Evolutionary conservation across 257 asterid genomes (phyloP), one percentile per base, ranked within the genome.

Genomic region (Fraxinus quadrangulata): DNA sequence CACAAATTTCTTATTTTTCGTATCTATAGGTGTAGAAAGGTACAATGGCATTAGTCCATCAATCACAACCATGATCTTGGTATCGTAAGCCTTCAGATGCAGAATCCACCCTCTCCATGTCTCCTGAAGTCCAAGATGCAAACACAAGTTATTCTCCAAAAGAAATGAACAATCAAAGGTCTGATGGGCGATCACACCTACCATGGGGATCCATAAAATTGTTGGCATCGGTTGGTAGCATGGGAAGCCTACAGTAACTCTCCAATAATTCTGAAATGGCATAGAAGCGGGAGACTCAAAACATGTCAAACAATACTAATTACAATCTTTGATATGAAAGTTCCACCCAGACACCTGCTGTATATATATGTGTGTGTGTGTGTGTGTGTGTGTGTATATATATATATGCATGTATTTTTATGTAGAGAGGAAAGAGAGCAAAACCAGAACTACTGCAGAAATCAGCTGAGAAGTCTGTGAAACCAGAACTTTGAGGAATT

Each of bases 141-240:
- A 7, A 74, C 33, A 30, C 63, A 24, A 81, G 81, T 78, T 65
- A 71, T 8, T 70, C 12, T 65, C 75, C 72, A 33, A 23, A 75
- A 74, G 42, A 49, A 51, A 74, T 42, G 34, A 33, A 31, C 26
- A 63, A 13, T 63, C 26, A 30, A 67, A 79, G 73, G 1, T 11
- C 33, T 67, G 65, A 73, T 78, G 42, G 78, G 79, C 67, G 56
- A 74, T 79, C 10, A 66, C 68, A 75, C 92, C 77, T 78, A 90
- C 96, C 97, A 59, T 82, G 87, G 81, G 88, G 86, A 86, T 86
- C 87, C 79, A 83, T 87, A 76, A 88, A 87, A 88, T 85, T 86
- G 82, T 82, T 85, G 71, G 85, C 83, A 72, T 92, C 86, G 1
- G 90, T 30, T 71, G 92, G 70, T 72, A 86, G 61, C 79, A 87